Evolutionary conservation across 2,329 filamentous ascomycete genomes (phyloP).

Genomic region (Seiridium unicorne): DNA sequence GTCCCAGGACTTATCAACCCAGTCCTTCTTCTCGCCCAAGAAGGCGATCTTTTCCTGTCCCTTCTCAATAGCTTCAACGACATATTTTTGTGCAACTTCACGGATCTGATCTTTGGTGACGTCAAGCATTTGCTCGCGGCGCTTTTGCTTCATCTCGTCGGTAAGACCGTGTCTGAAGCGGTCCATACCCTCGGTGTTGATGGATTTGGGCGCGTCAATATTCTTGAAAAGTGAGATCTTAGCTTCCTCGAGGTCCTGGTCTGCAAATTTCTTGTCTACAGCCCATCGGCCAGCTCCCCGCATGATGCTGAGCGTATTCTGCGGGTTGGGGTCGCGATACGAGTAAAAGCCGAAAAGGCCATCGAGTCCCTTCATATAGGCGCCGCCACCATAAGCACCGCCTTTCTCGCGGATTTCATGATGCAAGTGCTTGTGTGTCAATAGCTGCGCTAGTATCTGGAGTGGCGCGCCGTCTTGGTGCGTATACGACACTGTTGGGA

Average conservation of each 20-base stretch:
- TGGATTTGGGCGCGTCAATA: conserved; percentile 83
- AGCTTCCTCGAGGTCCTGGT: conserved; percentile 88
- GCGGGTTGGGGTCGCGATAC: conserved; percentile 93
- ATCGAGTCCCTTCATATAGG: conserved; percentile 75
- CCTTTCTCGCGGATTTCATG: conserved; percentile 98
- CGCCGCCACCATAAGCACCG: conserved; percentile 91
- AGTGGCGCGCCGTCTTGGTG: conserved; percentile 74
- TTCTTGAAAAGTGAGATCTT: conserved; percentile 93
- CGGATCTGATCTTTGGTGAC: conserved; percentile 79
- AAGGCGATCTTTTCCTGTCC: conserved; percentile 66
- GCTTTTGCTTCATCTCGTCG: conserved; percentile 83
- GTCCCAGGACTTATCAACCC: conserved; percentile 73
- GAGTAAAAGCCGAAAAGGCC: conserved; percentile 94
- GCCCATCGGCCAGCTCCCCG: conserved; percentile 80
- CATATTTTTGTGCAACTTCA: conserved; percentile 76
- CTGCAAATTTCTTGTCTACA: conserved; percentile 74
- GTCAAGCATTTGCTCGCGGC: conserved; percentile 82
- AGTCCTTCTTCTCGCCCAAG: conserved; percentile 79
- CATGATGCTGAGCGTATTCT: conserved; percentile 86
- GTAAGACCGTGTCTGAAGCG: conserved; percentile 83
- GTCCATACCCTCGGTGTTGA: conserved; percentile 84
- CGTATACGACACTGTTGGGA: conserved; percentile 82
- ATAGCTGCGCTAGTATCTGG: conserved; percentile 83
- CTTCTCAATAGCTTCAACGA: conserved; percentile 65
- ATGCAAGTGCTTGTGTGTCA: conserved; percentile 95